Conservation (phyloP, 768 basidiomycete species). For the Russula compacta region DNA sequence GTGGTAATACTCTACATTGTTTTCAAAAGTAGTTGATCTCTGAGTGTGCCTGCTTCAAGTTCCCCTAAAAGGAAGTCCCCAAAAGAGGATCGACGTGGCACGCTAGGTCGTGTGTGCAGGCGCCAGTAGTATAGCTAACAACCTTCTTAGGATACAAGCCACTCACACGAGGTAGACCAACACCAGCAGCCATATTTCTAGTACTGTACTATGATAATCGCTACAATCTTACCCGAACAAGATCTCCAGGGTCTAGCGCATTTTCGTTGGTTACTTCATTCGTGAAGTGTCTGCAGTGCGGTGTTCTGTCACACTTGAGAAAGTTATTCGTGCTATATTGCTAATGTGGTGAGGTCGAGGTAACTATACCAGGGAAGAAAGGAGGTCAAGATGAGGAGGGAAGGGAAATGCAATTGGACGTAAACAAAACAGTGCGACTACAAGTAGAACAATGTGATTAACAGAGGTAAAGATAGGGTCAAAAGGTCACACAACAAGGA, state of each 20-base stretch:
- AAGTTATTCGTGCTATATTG: no score
- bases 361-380: neutral
- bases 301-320: neutral
- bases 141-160: neutral
- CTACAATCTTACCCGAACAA: no score
- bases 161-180: neutral
- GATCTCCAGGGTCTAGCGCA: neutral
- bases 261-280: no score
- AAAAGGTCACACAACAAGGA: neutral
- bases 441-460: neutral
- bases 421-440: neutral
- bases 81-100: no score
- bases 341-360: neutral
- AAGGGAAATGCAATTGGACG: neutral
- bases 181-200: no score
- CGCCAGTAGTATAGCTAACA: neutral
- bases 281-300: neutral
- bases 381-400: neutral
- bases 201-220: no score
- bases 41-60: no score
- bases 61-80: no score
- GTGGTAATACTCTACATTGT: no score
- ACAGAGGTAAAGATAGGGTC: neutral
- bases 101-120: no score
- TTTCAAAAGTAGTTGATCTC: no score